Evolutionary conservation across 2,329 filamentous ascomycete species (phyloP).

Genomic region (Lithohypha guttulata): DNA sequence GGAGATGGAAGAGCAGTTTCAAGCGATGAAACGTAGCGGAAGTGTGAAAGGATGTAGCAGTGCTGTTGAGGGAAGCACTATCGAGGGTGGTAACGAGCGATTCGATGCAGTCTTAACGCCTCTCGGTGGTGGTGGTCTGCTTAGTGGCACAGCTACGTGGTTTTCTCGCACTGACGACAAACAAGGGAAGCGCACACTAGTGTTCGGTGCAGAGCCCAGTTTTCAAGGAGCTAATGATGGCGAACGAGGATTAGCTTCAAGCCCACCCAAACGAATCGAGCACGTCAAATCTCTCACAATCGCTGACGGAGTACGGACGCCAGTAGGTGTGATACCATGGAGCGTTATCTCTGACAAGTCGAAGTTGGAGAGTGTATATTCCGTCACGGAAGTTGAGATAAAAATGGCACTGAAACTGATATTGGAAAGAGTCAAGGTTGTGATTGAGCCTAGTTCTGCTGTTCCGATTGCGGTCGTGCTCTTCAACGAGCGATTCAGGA

Average conservation of each 20-base stretch:
- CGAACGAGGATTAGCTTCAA: conserved; percentile 55
- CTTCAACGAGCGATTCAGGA: conserved; percentile 74
- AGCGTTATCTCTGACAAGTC: conserved; percentile 57
- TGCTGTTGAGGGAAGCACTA: conserved; percentile 3
- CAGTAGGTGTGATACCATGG: conserved; percentile 69
- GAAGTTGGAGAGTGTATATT: conserved; percentile 61
- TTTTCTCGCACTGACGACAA: conserved; percentile 34
- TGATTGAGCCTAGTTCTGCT: conserved; percentile 78
- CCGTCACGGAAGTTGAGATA: conserved; percentile 75
- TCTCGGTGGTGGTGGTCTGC: conserved; percentile 78
- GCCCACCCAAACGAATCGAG: conserved; percentile 47
- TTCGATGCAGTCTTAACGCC: conserved; percentile 70
- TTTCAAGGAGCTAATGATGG: conserved; percentile 79
- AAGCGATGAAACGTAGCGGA: conserved; percentile 36
- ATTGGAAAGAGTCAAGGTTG: conserved; percentile 77
- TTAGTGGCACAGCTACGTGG: conserved; percentile 70
- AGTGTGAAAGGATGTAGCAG: conserved; percentile 23
- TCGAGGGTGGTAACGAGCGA: conserved; percentile 9
- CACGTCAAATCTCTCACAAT: conserved; percentile 67
- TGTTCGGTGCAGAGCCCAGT: conserved; percentile 79
- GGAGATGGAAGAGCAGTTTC: conserved; percentile 68
- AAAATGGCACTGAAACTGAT: conserved; percentile 63
- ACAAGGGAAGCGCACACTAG: conserved; percentile 53
- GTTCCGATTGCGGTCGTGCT: conserved; percentile 75
- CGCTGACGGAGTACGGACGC: conserved; percentile 79